Percentiles rank a stretch among this genome's conserved stretches.
phyloP scores from a whole-genome alignment of 306 rosid genomes.

The Prunus persica region DNA sequence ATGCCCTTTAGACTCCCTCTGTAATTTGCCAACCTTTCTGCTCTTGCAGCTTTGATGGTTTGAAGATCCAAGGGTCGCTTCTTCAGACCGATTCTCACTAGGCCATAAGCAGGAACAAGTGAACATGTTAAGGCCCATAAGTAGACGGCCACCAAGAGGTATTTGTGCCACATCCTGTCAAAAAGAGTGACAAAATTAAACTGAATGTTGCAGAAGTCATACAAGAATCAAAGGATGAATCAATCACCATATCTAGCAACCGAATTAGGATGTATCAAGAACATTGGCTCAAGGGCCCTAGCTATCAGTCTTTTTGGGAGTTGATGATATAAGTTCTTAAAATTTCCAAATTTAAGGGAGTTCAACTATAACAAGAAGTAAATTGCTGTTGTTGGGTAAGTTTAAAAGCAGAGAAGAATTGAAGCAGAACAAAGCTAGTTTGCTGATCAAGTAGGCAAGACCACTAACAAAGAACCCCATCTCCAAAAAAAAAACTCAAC shows the following conservation, averaged over 20 bases:
- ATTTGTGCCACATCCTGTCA: constrained; percentile 53
- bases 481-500: background rate
- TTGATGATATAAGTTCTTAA: too few relatives aligned
- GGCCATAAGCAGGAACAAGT: constrained; percentile 54
- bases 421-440: background rate
- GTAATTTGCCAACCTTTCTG: constrained; percentile 31
- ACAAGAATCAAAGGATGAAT: background rate
- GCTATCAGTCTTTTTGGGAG: background rate
- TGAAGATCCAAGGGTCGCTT: constrained; percentile 61
- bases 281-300: background rate
- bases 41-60: constrained; percentile 49
- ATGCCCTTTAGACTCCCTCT: constrained; percentile 10
- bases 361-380: background rate
- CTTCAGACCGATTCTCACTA: constrained; percentile 62
- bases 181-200: constrained; percentile 11
- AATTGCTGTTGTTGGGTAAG: background rate
- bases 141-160: constrained; percentile 44
- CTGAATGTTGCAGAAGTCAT: background rate
- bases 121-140: constrained; percentile 60
- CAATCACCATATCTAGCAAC: background rate
- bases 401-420: background rate
- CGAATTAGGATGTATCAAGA: background rate
- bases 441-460: background rate
- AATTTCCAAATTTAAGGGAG: constrained; percentile 14
- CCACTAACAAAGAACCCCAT: background rate